These are phyloP conservation scores for Chlorella sorokiniana DNA, from an alignment of 139 green algal species.

Conservation along the genomic window DNA sequence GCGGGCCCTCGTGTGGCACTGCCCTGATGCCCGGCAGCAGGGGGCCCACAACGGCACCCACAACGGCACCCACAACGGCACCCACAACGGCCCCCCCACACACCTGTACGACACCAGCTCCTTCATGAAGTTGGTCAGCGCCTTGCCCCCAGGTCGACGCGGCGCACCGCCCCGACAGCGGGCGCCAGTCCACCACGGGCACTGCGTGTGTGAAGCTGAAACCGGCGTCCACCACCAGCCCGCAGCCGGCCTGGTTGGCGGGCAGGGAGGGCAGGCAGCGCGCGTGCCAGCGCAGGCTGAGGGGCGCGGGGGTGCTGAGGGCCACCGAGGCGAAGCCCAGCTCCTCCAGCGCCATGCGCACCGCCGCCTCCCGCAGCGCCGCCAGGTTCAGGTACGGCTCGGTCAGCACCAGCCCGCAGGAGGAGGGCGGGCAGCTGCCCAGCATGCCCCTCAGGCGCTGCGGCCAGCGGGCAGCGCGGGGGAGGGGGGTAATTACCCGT, in stretches of 20 bases:
- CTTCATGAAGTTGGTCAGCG: constrained; percentile 98
- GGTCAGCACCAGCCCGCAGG: constrained; percentile 73
- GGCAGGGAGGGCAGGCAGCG: constrained; percentile 37
- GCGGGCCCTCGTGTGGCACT: too few relatives aligned
- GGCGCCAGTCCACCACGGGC: constrained; percentile 66
- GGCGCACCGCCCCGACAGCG: constrained; percentile 61
- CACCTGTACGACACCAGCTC: constrained; percentile 90
- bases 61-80: not conserved
- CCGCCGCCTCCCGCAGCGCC: constrained; percentile 56
- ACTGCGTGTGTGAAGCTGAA: constrained; percentile 86
- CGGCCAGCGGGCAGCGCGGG: not conserved
- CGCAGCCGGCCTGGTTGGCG: constrained; percentile 47
- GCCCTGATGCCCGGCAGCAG: too few relatives aligned
- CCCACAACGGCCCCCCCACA: not conserved
- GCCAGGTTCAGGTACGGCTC: constrained; percentile 87
- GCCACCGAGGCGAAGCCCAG: constrained; percentile 72
- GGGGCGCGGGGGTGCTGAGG: constrained; percentile 57
- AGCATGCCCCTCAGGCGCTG: constrained; percentile 38
- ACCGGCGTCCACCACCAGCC: constrained; percentile 76
- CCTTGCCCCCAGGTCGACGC: constrained; percentile 97
- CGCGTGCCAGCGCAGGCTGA: constrained; percentile 56
- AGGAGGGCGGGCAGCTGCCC: not conserved
- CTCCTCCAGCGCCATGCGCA: constrained; percentile 83
- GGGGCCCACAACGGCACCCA: not conserved
- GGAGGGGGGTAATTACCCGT: not conserved